These are phyloP conservation scores for Penicillium canescens DNA, from an alignment of 495 filamentous ascomycete species.

Conservation along the genomic window DNA sequence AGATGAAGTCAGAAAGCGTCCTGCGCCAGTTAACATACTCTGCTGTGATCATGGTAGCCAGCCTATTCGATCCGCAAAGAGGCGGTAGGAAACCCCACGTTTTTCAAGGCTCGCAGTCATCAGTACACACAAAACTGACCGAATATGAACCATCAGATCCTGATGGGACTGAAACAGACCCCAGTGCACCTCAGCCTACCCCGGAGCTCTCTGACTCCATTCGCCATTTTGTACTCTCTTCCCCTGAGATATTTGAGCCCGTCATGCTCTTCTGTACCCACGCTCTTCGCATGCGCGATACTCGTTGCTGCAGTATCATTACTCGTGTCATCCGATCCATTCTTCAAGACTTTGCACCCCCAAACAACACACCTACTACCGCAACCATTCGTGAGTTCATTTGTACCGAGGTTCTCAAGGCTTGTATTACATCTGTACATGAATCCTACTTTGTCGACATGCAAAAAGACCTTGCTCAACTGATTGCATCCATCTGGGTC, in stretches of 20 bases:
- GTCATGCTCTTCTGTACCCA: constrained; percentile 90
- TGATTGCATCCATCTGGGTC: constrained; percentile 83
- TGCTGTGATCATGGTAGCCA: constrained; percentile 85
- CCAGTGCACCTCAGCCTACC: constrained; percentile 35
- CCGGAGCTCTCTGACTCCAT: constrained; percentile 51
- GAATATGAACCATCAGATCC: constrained; percentile 30
- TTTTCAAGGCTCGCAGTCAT: not conserved
- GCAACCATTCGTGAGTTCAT: constrained; percentile 88
- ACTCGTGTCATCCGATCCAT: constrained; percentile 81
- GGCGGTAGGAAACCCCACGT: constrained; percentile 34
- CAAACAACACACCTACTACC: constrained; percentile 52
- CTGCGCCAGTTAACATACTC: constrained; percentile 90
- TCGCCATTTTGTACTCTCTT: constrained; percentile 78
- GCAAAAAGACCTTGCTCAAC: constrained; percentile 85
- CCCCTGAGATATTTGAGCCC: constrained; percentile 77
- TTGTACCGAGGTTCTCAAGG: constrained; percentile 76
- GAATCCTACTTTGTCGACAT: constrained; percentile 96
- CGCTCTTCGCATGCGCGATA: constrained; percentile 86
- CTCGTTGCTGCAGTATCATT: constrained; percentile 82
- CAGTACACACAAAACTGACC: constrained; percentile 8
- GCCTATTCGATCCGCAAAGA: constrained; percentile 75
- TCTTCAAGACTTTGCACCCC: constrained; percentile 70
- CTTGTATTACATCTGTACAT: constrained; percentile 83
- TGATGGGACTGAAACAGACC: constrained; percentile 41
- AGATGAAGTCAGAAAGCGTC: constrained; percentile 98